A percentile compares a stretch with the other conserved stretches of the same genome.
Conservation (phyloP, 345 rosid species). For the Salix suchowensis region DNA sequence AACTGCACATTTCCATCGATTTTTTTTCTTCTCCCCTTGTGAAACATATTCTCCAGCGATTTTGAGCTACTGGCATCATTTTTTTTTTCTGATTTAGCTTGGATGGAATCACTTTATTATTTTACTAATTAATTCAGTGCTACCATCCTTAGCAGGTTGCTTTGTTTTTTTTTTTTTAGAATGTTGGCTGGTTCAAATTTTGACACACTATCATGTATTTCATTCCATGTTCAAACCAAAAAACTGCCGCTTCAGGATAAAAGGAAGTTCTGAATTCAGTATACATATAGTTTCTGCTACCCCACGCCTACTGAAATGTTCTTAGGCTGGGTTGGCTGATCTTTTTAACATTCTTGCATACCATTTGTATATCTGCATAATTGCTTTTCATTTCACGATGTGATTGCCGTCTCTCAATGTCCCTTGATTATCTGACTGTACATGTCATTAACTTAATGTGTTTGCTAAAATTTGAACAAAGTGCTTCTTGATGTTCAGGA, state of each 20-base stretch:
- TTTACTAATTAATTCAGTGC: neutral
- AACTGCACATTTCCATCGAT: neutral
- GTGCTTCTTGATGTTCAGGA: constrained; percentile 43
- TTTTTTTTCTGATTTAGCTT: neutral
- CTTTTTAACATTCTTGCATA: neutral
- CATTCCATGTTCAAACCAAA: neutral
- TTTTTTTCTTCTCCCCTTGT: neutral
- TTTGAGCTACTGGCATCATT: neutral
- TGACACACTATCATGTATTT: neutral
- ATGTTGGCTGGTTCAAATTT: neutral
- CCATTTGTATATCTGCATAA: neutral
- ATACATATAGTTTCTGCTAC: neutral
- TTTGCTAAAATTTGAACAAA: constrained; percentile 2
- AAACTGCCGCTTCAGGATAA: neutral
- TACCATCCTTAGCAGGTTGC: neutral
- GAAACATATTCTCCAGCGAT: neutral
- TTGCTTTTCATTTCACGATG: neutral
- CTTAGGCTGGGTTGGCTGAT: neutral
- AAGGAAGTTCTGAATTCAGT: neutral
- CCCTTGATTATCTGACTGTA: neutral
- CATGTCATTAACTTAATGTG: neutral
- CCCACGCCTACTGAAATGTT: neutral
- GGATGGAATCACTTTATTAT: neutral
- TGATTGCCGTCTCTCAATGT: neutral
- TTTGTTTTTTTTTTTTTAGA: too few relatives aligned